Evolutionary conservation across 306 rosid species (phyloP).

Genomic region (Gillenia trifoliata): DNA sequence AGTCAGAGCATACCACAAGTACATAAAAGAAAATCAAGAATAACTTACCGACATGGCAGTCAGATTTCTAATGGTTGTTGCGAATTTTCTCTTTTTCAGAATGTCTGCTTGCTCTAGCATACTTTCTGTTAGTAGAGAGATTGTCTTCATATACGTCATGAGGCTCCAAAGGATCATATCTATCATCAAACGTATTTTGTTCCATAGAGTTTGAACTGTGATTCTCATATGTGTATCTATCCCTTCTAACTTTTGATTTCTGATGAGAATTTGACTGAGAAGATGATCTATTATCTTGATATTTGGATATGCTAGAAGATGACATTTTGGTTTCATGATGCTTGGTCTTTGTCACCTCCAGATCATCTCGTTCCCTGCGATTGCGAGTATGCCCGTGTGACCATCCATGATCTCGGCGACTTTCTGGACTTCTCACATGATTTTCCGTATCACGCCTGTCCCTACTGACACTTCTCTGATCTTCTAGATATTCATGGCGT

Average conservation of each 20-base stretch:
- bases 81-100: conserved; percentile 10
- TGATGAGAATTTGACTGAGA: conserved; percentile 11
- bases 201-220: conserved; percentile 29
- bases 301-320: conserved; percentile 26
- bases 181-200: conserved; percentile 45
- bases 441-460: conserved; percentile 29
- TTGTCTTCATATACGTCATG: conserved; percentile 36
- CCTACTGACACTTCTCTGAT: conserved; percentile 19
- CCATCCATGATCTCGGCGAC: conserved; percentile 32
- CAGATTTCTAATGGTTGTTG: conserved; percentile 3
- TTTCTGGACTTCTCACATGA: conserved; percentile 52
- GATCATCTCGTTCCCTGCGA: conserved; percentile 36
- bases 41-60: conserved; percentile 37
- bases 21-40: conserved; percentile 13
- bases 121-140: conserved; percentile 25
- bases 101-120: conserved; percentile 25
- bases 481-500: conserved; percentile 31
- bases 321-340: conserved; percentile 16
- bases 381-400: conserved; percentile 26
- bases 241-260: conserved; percentile 33
- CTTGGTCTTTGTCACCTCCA: conserved; percentile 18
- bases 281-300: conserved; percentile 27
- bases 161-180: conserved; percentile 64
- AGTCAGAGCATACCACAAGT: conserved; percentile 19
- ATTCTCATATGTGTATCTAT: conserved; percentile 31